Conservation (phyloP, 2,329 filamentous ascomycete genomes). For the Stemphylium vesicarium region DNA sequence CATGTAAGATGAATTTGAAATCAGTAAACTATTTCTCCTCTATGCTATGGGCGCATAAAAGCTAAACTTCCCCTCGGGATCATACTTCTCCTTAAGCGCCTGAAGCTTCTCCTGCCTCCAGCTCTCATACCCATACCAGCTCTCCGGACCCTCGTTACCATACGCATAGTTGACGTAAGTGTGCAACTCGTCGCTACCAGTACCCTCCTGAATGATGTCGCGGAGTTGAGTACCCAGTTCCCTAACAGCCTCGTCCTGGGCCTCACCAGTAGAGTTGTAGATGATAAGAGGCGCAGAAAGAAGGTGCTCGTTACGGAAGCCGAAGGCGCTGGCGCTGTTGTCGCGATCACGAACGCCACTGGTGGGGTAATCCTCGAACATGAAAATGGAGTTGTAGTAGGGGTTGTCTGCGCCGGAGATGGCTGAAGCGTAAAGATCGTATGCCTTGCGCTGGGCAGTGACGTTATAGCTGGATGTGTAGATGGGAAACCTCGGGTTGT, state of each 20-base stretch:
- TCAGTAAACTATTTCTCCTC: not conserved
- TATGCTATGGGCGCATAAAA: constrained; percentile 36
- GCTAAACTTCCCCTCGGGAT: constrained; percentile 39
- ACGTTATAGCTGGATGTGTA: constrained; percentile 42
- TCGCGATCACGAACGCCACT: constrained; percentile 48
- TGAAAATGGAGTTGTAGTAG: constrained; percentile 54
- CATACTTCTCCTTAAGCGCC: constrained; percentile 43
- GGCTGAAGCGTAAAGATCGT: constrained; percentile 46
- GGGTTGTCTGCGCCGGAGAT: constrained; percentile 36
- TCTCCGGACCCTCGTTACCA: constrained; percentile 36
- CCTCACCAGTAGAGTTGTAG: constrained; percentile 17
- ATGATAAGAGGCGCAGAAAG: constrained; percentile 31
- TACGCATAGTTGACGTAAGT: constrained; percentile 47
- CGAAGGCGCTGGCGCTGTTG: constrained; percentile 10
- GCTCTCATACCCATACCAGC: constrained; percentile 42
- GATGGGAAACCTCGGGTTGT: constrained; percentile 33
- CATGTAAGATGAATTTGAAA: too few species aligned
- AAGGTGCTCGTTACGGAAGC: constrained; percentile 51
- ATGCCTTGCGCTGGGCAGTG: constrained; percentile 46
- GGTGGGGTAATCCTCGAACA: constrained; percentile 63
- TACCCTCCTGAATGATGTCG: constrained; percentile 27
- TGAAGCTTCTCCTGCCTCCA: constrained; percentile 41
- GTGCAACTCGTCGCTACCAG: constrained; percentile 27
- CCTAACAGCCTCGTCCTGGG: constrained; percentile 17
- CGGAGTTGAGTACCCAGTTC: constrained; percentile 25